A percentile compares a stretch with the other conserved stretches of the same genome.
Conservation (phyloP, 2,329 filamentous ascomycete genomes). For the Cladophialophora psammophila region DNA sequence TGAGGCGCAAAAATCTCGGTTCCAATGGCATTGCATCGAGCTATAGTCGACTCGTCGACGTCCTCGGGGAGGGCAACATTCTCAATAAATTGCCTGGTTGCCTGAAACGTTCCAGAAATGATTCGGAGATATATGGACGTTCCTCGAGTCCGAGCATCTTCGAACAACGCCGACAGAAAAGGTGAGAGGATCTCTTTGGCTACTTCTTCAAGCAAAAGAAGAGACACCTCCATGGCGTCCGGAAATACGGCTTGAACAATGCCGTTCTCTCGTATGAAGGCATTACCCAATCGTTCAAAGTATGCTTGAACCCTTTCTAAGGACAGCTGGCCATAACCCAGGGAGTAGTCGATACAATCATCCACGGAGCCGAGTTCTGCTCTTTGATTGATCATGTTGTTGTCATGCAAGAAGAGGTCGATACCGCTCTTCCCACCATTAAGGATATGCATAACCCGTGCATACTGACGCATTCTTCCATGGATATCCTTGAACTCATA, state of each 20-base stretch:
- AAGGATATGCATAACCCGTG: constrained; percentile 80
- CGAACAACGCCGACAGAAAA: constrained; percentile 83
- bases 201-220: constrained; percentile 80
- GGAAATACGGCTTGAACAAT: constrained; percentile 86
- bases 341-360: constrained; percentile 77
- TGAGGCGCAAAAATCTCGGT: constrained; percentile 85
- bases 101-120: constrained; percentile 85
- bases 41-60: constrained; percentile 66
- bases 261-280: constrained; percentile 81
- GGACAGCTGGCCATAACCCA: constrained; percentile 68
- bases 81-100: constrained; percentile 78
- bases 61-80: constrained; percentile 70
- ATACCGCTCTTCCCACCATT: constrained; percentile 81
- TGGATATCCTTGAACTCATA: constrained; percentile 89
- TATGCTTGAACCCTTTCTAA: constrained; percentile 82
- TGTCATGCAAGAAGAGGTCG: constrained; percentile 87
- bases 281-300: constrained; percentile 75
- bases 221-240: constrained; percentile 72
- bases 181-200: constrained; percentile 83
- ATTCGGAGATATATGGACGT: constrained; percentile 82
- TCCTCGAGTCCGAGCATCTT: constrained; percentile 81
- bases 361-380: constrained; percentile 75
- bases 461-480: constrained; percentile 86
- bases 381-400: constrained; percentile 79
- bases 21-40: constrained; percentile 72